Evolutionary conservation across 2,329 filamentous ascomycete genomes (phyloP).

Genomic region (Xylariaceae sp.): DNA sequence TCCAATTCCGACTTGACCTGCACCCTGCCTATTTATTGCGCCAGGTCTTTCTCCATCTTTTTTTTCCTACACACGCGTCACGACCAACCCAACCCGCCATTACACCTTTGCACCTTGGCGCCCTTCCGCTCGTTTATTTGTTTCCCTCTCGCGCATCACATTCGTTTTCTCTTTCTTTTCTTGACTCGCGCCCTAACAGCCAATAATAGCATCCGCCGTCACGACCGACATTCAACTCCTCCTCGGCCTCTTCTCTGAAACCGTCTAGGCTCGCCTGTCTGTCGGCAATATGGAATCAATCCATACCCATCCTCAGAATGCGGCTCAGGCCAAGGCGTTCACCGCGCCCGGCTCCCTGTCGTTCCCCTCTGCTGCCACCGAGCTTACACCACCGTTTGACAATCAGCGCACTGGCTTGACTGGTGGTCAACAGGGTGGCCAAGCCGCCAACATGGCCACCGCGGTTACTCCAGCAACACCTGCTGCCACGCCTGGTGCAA

Average conservation of each 20-base stretch:
- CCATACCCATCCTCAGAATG: conserved; percentile 74
- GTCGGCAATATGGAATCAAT: conserved; percentile 31
- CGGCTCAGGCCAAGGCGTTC: conserved; percentile 91
- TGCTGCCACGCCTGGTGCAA: conserved; percentile 83
- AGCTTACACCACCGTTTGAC: conserved; percentile 74
- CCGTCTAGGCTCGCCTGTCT: background rate
- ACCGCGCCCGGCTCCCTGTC: conserved; percentile 88
- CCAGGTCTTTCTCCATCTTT: no score
- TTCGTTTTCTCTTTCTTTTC: no score
- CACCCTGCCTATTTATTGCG: no score
- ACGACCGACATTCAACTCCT: conserved; percentile 6
- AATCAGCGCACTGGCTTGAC: conserved; percentile 43
- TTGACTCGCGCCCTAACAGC: background rate
- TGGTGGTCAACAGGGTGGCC: conserved; percentile 50
- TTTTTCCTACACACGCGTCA: no score
- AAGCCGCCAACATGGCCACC: conserved; percentile 62
- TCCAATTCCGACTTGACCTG: no score
- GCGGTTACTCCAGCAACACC: conserved; percentile 87
- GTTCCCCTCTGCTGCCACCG: conserved; percentile 78
- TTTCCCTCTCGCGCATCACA: no score
- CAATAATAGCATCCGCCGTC: background rate
- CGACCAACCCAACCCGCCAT: no score
- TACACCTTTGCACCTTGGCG: no score
- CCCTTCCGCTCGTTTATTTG: no score
- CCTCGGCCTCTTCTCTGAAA: background rate